Evolutionary conservation across 2,329 filamentous ascomycete genomes (phyloP).

Genomic region (Aspergillus alliaceus): DNA sequence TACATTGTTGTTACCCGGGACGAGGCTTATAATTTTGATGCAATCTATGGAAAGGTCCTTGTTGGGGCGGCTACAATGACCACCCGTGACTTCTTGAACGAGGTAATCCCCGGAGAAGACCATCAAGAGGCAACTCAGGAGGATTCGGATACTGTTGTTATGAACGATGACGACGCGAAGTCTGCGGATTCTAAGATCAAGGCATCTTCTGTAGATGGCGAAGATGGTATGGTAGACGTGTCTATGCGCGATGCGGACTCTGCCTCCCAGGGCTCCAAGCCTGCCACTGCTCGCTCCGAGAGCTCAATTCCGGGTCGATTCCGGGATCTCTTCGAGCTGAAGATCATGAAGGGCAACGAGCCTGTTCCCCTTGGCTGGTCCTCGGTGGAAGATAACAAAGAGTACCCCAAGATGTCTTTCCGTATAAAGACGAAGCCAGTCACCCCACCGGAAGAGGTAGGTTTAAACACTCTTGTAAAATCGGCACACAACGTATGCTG

Average conservation of each 20-base stretch:
- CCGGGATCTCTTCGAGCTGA: constrained; percentile 75
- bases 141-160: constrained; percentile 69
- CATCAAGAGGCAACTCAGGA: constrained; percentile 52
- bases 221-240: constrained; percentile 88
- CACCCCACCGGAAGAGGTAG: constrained; percentile 19
- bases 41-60: constrained; percentile 77
- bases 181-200: constrained; percentile 70
- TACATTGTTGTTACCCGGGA: constrained; percentile 75
- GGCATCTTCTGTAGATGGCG: constrained; percentile 77
- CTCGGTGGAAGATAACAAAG: constrained; percentile 58
- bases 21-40: constrained; percentile 68
- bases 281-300: constrained; percentile 38
- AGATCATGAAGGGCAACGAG: constrained; percentile 61
- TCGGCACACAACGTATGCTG: constrained; percentile 2
- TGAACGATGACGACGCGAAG: constrained; percentile 61
- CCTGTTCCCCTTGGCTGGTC: constrained; percentile 71
- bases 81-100: constrained; percentile 63
- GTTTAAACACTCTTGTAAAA: background rate
- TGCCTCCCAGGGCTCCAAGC: constrained; percentile 13
- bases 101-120: constrained; percentile 47
- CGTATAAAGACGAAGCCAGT: constrained; percentile 39
- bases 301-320: constrained; percentile 62
- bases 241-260: constrained; percentile 68
- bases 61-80: constrained; percentile 75
- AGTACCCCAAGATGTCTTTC: constrained; percentile 56